phyloP scores from a whole-genome alignment of 1,139 yeast species.

The Pichia sp. region DNA sequence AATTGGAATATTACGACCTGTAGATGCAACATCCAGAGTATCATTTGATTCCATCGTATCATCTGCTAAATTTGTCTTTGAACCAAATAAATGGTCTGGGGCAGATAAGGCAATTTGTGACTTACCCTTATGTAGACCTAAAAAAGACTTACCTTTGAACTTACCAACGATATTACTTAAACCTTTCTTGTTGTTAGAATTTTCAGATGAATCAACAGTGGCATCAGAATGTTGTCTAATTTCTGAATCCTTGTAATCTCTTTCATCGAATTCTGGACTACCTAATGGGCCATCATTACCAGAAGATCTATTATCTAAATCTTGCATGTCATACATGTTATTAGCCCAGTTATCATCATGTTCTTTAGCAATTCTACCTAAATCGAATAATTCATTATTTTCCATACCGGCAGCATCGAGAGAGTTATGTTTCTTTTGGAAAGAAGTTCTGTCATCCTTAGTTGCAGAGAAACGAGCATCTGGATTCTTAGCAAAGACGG shows the following conservation, averaged over 20 bases:
- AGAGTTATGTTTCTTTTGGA: conserved; percentile 52
- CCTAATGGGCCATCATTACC: conserved; percentile 11
- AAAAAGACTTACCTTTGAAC: conserved; percentile 24
- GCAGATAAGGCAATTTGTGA: conserved; percentile 2
- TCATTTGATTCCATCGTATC: not conserved
- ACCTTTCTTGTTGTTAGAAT: conserved; percentile 8
- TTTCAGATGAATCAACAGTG: not conserved
- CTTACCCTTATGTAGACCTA: conserved; percentile 19
- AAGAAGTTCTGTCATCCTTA: conserved; percentile 78
- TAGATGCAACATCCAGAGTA: conserved; percentile 3
- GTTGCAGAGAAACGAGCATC: conserved; percentile 84
- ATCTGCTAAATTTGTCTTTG: not conserved
- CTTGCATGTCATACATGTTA: conserved; percentile 55
- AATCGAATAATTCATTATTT: conserved; percentile 60
- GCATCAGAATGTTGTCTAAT: not conserved
- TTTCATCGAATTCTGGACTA: conserved; percentile 3
- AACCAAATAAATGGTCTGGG: not conserved
- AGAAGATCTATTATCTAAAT: conserved; percentile 26
- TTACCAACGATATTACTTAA: conserved; percentile 14
- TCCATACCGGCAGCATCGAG: conserved; percentile 21
- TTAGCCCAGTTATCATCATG: conserved; percentile 70
- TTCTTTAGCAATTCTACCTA: conserved; percentile 70
- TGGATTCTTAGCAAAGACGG: conserved; percentile 70
- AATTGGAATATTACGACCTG: not conserved
- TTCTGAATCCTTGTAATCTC: conserved; percentile 4